Evolutionary conservation across 371 early-diverging fungal species (phyloP).

Genomic region (Lichtheimia ornata): DNA sequence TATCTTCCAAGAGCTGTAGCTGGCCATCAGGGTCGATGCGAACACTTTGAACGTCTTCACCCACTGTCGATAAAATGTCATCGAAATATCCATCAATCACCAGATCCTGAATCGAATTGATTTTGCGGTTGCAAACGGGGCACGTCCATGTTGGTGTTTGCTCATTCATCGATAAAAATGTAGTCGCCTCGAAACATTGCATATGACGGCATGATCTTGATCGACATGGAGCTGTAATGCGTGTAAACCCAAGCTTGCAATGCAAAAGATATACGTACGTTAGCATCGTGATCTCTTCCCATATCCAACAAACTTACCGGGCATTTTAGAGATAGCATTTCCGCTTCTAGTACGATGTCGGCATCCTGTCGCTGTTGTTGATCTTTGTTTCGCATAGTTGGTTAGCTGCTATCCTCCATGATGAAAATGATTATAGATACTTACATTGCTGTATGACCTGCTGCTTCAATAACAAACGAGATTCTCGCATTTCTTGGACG

Average conservation of each 20-base stretch:
- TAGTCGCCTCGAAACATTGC: conserved; percentile 77
- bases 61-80: conserved; percentile 57
- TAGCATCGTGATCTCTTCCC: too few relatives aligned
- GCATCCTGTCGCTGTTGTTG: conserved; percentile 43
- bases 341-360: conserved; percentile 55
- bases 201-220: conserved; percentile 33
- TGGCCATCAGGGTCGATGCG: conserved; percentile 66
- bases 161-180: conserved; percentile 71
- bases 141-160: conserved; percentile 75
- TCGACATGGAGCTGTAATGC: conserved; percentile 67
- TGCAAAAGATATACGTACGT: not conserved
- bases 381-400: conserved; percentile 14
- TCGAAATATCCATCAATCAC: conserved; percentile 70
- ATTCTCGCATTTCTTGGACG: conserved; percentile 41
- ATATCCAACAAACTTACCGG: conserved; percentile 40
- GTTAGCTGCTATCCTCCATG: not conserved
- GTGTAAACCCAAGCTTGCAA: conserved; percentile 59
- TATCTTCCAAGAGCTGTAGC: conserved; percentile 47
- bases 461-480: conserved; percentile 46
- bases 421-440: conserved; percentile 7
- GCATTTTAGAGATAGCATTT: conserved; percentile 57
- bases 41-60: conserved; percentile 52
- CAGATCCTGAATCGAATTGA: conserved; percentile 60
- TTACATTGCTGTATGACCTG: conserved; percentile 50
- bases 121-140: conserved; percentile 66